A percentile compares a stretch with the other conserved stretches of the same genome.
These are phyloP conservation scores for Sarcodon aspratus DNA, from an alignment of 768 basidiomycete species.

Conservation along the genomic window DNA sequence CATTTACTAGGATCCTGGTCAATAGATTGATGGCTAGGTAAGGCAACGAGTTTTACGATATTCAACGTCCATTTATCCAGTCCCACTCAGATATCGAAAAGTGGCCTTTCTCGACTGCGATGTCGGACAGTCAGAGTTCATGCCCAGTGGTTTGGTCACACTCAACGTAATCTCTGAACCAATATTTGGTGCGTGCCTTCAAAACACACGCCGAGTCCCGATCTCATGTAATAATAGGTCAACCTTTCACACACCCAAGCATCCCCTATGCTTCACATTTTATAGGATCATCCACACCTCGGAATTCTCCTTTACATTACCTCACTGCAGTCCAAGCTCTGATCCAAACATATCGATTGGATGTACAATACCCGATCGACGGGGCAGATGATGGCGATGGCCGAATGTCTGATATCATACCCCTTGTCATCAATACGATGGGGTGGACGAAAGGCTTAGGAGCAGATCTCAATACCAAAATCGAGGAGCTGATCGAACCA, in stretches of 20 bases:
- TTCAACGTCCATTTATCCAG: slow-evolving; percentile 1
- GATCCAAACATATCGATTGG: slow-evolving; percentile 54
- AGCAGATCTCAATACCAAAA: slow-evolving; percentile 57
- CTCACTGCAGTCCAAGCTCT: slow-evolving; percentile 56
- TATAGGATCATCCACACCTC: slow-evolving; percentile 70
- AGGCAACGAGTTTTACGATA: slow-evolving; percentile 8
- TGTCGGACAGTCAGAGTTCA: slow-evolving; percentile 89
- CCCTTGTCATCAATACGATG: slow-evolving; percentile 91
- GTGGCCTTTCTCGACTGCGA: slow-evolving; percentile 93
- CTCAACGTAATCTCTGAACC: slow-evolving; percentile 59
- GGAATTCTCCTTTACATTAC: slow-evolving; percentile 68
- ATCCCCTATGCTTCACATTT: slow-evolving; percentile 69
- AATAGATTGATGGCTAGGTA: slow-evolving; percentile 59
- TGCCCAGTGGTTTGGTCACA: slow-evolving; percentile 75
- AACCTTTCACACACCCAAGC: slow-evolving; percentile 77
- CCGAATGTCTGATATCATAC: slow-evolving; percentile 48
- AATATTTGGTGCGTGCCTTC: slow-evolving; percentile 48
- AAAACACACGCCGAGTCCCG: too few species aligned
- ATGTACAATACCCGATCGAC: slow-evolving; percentile 22
- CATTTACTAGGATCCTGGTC: slow-evolving; percentile 62
- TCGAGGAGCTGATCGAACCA: slow-evolving; percentile 56
- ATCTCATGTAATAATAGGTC: slow-evolving; percentile 36
- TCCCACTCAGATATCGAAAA: slow-evolving; percentile 43
- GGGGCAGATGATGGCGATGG: slow-evolving; percentile 18
- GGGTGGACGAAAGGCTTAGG: slow-evolving; percentile 96